Evolutionary conservation across 805 yeast species (phyloP), one percentile per base, ranked within the genome.

Genomic region (Candida mattraensis): DNA sequence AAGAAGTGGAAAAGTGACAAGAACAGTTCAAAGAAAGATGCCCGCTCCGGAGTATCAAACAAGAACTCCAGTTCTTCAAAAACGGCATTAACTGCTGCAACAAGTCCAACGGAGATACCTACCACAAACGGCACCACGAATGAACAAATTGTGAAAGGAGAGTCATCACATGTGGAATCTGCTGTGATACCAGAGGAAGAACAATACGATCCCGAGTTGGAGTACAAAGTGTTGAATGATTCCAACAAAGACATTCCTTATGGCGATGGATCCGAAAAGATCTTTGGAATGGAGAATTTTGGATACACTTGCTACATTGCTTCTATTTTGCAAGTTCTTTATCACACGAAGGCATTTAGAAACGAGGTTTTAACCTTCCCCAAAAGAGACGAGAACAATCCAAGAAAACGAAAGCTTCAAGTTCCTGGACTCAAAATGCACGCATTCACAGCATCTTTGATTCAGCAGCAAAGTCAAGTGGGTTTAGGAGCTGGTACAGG

Each of bases 271-370:
- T 65, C 80, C 5, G 67, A 74, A 42, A 84, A 83, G 56, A 72
- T 84, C 15, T 84, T 76, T 57, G 94, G 94, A 1, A 76, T 83
- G 74, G 93, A 85, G 55, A 85, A 85, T 54, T 84, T 83, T 51
- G 95, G 95, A 2, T 83, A 88, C 57, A 88, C 97, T 0, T 93
- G 98, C 64, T 91, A 91, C 64, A 86, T 95, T 61, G 93, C 93
- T 51, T 87, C 96, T 7, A 85, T 93, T 19, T 64, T 93, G 16
- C 99, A 93, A 58, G 87, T 95, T 47, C 70, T 91, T 7, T 91
- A 76, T 66, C 81, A 84, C 62, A 73, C 91, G 3, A 70, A 74
- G 17, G 73, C 72, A 18, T 87, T 93, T 52, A 73, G 97, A 29
- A 60, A 67, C 12, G 70, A 69, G 35, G 55, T 84, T 2, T 57